Conservation (phyloP, 2,329 filamentous ascomycete species). For the Botrytis deweyae region DNA sequence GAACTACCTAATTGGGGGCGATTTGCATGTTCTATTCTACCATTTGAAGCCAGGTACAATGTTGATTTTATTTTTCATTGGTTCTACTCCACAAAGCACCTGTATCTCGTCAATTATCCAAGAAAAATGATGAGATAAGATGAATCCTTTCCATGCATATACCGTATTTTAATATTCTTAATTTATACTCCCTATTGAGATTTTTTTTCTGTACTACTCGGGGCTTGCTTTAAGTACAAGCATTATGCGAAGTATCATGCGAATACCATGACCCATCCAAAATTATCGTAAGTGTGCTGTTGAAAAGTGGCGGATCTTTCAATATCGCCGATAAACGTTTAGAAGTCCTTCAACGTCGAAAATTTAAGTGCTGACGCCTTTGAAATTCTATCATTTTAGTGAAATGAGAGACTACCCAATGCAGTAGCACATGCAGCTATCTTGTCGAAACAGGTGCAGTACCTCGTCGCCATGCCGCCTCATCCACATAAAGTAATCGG, state of each 20-base stretch:
- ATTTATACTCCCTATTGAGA: background rate
- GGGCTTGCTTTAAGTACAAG: constrained; percentile 17
- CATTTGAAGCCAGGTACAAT: constrained; percentile 1
- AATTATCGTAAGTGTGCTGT: constrained; percentile 23
- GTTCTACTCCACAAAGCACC: constrained; percentile 11
- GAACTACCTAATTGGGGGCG: constrained; percentile 13
- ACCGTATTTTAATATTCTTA: constrained; percentile 1
- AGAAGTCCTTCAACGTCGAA: constrained; percentile 16
- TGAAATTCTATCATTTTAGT: constrained; percentile 21
- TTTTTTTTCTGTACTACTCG: constrained; percentile 13
- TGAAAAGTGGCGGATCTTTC: constrained; percentile 18
- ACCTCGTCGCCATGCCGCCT: constrained; percentile 22
- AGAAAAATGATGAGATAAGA: constrained; percentile 22
- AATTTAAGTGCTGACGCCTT: constrained; percentile 20
- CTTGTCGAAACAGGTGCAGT: constrained; percentile 18
- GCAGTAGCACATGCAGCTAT: constrained; percentile 20
- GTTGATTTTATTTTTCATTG: constrained; percentile 11
- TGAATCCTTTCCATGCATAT: constrained; percentile 7
- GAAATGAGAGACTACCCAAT: constrained; percentile 12
- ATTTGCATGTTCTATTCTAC: constrained; percentile 16
- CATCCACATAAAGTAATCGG: constrained; percentile 23
- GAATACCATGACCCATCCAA: constrained; percentile 16
- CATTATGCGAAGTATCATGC: constrained; percentile 22
- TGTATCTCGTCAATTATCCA: constrained; percentile 12
- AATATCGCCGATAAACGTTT: constrained; percentile 17